Percentiles rank a stretch among this genome's conserved stretches.
phyloP scores from a whole-genome alignment of 495 filamentous ascomycete species.

The Annulohypoxylon nitens region DNA sequence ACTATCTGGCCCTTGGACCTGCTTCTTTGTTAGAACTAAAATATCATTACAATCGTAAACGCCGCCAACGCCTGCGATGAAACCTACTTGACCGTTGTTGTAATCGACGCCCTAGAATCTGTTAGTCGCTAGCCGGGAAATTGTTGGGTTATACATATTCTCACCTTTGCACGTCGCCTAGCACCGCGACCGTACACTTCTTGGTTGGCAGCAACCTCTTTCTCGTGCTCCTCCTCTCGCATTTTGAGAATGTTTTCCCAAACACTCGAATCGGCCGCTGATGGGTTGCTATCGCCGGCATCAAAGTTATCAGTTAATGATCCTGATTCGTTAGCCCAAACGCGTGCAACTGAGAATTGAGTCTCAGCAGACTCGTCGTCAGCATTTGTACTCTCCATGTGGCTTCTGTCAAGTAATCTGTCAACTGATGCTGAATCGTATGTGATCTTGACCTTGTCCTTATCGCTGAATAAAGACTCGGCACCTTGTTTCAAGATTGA shows the following conservation, averaged over 20 bases:
- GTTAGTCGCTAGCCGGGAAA: conserved; percentile 30
- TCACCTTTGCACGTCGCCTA: conserved; percentile 66
- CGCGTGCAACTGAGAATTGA: conserved; percentile 89
- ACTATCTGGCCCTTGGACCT: conserved; percentile 41
- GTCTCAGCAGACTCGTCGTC: conserved; percentile 73
- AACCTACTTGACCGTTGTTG: conserved; percentile 51
- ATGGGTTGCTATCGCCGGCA: conserved; percentile 71
- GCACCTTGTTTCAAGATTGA: conserved; percentile 92
- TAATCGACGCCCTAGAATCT: conserved; percentile 49
- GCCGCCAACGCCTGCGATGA: conserved; percentile 50
- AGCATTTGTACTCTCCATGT: conserved; percentile 77
- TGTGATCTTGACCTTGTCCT: conserved; percentile 71
- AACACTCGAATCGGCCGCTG: conserved; percentile 69
- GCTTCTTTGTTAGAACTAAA: conserved; percentile 42
- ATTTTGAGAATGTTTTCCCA: conserved; percentile 91
- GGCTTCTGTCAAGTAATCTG: conserved; percentile 86
- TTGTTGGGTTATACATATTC: conserved; percentile 25
- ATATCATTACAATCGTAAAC: conserved; percentile 37
- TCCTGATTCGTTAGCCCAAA: conserved; percentile 88
- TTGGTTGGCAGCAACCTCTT: conserved; percentile 71
- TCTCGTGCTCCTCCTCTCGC: conserved; percentile 79
- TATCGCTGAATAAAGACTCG: conserved; percentile 82
- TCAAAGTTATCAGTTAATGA: conserved; percentile 54
- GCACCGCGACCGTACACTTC: conserved; percentile 87
- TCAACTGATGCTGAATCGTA: conserved; percentile 88